Conservation (phyloP, 805 yeast species). For the Candida corydali region DNA sequence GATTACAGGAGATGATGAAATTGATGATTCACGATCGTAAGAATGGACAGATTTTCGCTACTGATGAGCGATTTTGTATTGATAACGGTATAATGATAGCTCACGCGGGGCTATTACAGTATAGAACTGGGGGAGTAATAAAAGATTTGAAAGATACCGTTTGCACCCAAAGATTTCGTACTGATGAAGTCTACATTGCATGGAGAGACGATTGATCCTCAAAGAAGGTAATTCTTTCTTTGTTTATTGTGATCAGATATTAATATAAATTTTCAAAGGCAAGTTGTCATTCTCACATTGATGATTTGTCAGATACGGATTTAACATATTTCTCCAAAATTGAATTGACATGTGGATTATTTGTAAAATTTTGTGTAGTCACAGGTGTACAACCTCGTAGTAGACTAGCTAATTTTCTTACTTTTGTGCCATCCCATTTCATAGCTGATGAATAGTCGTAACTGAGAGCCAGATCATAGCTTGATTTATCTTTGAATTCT, state of each 20-base stretch:
- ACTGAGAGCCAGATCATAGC: constrained; percentile 30
- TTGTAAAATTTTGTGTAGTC: constrained; percentile 2
- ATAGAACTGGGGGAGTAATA: constrained; percentile 68
- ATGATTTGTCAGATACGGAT: constrained; percentile 30
- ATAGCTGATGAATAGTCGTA: constrained; percentile 43
- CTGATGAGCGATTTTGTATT: constrained; percentile 95
- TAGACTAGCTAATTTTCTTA: constrained; percentile 45
- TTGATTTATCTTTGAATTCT: constrained; percentile 20
- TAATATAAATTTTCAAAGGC: constrained; percentile 8
- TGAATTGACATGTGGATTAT: constrained; percentile 5
- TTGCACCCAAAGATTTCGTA: constrained; percentile 89
- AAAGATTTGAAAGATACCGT: constrained; percentile 62
- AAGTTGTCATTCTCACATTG: constrained; percentile 1
- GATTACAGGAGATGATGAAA: constrained; percentile 96
- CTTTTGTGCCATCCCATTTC: constrained; percentile 44
- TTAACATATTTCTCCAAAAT: constrained; percentile 14
- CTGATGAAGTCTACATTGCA: constrained; percentile 85
- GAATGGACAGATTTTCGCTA: constrained; percentile 85
- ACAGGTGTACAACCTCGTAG: constrained; percentile 28
- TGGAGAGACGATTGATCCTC: constrained; percentile 67
- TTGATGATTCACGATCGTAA: constrained; percentile 81
- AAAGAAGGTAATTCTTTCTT: constrained; percentile 5
- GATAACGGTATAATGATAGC: constrained; percentile 99
- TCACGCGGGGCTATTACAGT: constrained; percentile 89
- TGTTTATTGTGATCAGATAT: constrained; percentile 9